phyloP scores from a whole-genome alignment of 495 filamentous ascomycete genomes.

The Annulohypoxylon nitens region DNA sequence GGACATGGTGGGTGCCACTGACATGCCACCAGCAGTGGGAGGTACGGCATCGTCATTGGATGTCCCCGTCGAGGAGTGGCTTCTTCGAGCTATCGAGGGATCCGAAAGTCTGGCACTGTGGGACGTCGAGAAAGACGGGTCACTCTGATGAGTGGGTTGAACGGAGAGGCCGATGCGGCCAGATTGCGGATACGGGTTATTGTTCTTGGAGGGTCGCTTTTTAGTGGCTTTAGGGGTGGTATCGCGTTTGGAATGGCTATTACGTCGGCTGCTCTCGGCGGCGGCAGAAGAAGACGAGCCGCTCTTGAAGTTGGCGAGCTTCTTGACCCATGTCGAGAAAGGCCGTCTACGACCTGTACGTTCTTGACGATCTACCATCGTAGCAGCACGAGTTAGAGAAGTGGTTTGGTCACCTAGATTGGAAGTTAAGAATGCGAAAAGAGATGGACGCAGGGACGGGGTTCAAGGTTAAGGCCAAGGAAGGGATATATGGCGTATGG shows the following conservation, averaged over 20 bases:
- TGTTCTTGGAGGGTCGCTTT: slow-evolving; percentile 73
- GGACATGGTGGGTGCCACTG: slow-evolving; percentile 79
- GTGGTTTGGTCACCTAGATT: slow-evolving; percentile 34
- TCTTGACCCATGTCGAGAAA: slow-evolving; percentile 95
- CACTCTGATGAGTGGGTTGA: slow-evolving; percentile 63
- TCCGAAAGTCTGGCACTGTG: slow-evolving; percentile 53
- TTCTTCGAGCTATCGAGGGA: slow-evolving; percentile 60
- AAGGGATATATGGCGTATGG: slow-evolving; percentile 19
- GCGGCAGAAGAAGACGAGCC: slow-evolving; percentile 55
- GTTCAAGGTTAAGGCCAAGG: slow-evolving; percentile 9
- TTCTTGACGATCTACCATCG: slow-evolving; percentile 58
- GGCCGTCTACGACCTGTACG: slow-evolving; percentile 77
- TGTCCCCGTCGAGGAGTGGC: slow-evolving; percentile 65
- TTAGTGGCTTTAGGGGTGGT: slow-evolving; percentile 58
- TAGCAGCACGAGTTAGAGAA: slow-evolving; percentile 39
- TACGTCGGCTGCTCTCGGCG: slow-evolving; percentile 49
- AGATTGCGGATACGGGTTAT: slow-evolving; percentile 87
- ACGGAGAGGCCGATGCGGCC: slow-evolving; percentile 53
- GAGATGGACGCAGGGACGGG: slow-evolving; percentile 24
- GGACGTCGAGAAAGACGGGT: slow-evolving; percentile 69
- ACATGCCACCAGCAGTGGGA: slow-evolving; percentile 74
- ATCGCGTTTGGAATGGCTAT: slow-evolving; percentile 54
- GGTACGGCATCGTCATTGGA: slow-evolving; percentile 71
- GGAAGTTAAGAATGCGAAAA: slow-evolving; percentile 36
- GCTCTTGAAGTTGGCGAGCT: slow-evolving; percentile 85